Conservation (phyloP, 2,329 filamentous ascomycete species). For the Volutella citrinella region DNA sequence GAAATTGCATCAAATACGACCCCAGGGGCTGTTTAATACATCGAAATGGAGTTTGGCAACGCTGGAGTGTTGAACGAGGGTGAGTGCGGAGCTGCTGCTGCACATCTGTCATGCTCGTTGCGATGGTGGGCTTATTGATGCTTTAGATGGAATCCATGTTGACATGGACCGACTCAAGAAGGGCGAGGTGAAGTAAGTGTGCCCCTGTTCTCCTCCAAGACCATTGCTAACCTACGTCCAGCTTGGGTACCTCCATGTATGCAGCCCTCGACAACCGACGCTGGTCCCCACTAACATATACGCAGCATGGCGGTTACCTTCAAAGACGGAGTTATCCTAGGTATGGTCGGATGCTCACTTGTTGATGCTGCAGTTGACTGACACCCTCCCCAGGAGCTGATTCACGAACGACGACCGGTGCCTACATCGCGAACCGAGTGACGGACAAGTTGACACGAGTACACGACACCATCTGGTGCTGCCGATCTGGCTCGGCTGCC, state of each 20-base stretch:
- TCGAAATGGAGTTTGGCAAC: slow-evolving; percentile 66
- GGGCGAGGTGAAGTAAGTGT: slow-evolving; percentile 92
- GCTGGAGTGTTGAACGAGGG: slow-evolving; percentile 64
- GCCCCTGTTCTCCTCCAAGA: neutral
- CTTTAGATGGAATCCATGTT: slow-evolving; percentile 97
- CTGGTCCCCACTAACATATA: slow-evolving; percentile 25
- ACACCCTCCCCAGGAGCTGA: slow-evolving; percentile 65
- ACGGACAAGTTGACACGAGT: slow-evolving; percentile 99
- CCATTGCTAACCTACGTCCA: slow-evolving; percentile 41
- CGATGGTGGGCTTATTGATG: no score
- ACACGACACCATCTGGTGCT: slow-evolving; percentile 99
- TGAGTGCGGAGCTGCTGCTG: slow-evolving; percentile 32
- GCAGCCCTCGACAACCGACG: slow-evolving; percentile 31
- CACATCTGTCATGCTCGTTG: slow-evolving; percentile 14
- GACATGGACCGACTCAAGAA: slow-evolving; percentile 99
- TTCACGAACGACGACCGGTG: slow-evolving; percentile 93
- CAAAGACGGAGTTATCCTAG: slow-evolving; percentile 95
- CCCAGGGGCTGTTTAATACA: no score
- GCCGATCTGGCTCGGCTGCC: slow-evolving; percentile 92
- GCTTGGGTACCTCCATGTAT: slow-evolving; percentile 96
- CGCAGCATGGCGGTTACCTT: slow-evolving; percentile 97
- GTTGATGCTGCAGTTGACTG: slow-evolving; percentile 5
- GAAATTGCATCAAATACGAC: no score
- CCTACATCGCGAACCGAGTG: slow-evolving; percentile 98
- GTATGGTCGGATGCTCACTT: slow-evolving; percentile 37